Conservation (phyloP, 2,329 filamentous ascomycete species). For the Claviceps sp. region DNA sequence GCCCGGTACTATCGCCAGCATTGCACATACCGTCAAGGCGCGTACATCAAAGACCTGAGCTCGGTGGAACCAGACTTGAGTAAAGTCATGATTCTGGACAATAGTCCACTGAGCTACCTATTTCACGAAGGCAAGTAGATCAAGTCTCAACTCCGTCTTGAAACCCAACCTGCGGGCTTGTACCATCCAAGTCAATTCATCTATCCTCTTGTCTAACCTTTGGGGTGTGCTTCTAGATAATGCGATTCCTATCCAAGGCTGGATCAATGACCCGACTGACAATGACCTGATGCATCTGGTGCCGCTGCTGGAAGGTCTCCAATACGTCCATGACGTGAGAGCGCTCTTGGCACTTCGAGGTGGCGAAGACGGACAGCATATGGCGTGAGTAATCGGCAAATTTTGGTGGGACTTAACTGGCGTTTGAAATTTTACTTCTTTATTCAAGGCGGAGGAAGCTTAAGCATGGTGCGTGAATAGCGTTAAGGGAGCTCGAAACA, state of each 20-base stretch:
- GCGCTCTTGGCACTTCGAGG: slow-evolving; percentile 78
- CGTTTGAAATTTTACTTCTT: slow-evolving; percentile 3
- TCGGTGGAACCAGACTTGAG: slow-evolving; percentile 93
- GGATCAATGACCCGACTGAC: slow-evolving; percentile 97
- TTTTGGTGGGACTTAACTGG: slow-evolving; percentile 3
- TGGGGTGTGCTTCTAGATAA: slow-evolving; percentile 52
- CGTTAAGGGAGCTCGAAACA: background rate
- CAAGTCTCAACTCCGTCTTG: too few relatives aligned
- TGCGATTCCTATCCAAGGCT: slow-evolving; percentile 96
- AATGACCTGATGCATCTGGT: slow-evolving; percentile 88
- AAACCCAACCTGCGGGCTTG: too few relatives aligned
- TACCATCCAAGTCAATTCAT: too few relatives aligned
- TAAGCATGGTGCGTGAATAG: background rate
- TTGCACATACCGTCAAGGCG: slow-evolving; percentile 88
- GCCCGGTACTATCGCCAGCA: slow-evolving; percentile 92
- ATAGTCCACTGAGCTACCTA: slow-evolving; percentile 94
- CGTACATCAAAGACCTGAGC: slow-evolving; percentile 95
- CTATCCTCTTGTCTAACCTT: slow-evolving; percentile 4
- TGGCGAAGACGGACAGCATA: slow-evolving; percentile 61
- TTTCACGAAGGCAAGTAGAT: slow-evolving; percentile 77
- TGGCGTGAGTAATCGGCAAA: slow-evolving; percentile 20
- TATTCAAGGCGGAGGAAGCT: background rate
- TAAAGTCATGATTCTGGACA: slow-evolving; percentile 98
- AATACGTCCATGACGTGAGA: slow-evolving; percentile 92
- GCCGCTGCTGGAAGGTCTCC: slow-evolving; percentile 81